phyloP scores from a whole-genome alignment of 2,329 filamentous ascomycete species.

The Cephalotrichum gorgonifer region DNA sequence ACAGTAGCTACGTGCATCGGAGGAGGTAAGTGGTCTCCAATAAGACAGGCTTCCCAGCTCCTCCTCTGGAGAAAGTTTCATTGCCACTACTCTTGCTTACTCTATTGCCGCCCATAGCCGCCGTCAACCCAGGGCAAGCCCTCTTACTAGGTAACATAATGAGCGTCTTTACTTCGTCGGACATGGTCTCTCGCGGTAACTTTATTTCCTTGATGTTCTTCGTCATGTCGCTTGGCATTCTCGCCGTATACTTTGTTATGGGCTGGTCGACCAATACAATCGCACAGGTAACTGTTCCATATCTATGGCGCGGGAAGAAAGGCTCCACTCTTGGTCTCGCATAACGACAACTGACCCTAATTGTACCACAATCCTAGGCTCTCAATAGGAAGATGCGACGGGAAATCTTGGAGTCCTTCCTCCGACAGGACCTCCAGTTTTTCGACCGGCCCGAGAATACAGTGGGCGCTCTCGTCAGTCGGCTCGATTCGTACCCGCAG shows the following conservation, averaged over 20 bases:
- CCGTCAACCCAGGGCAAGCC: slow-evolving; percentile 28
- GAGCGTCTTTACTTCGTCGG: slow-evolving; percentile 25
- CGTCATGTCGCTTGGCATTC: slow-evolving; percentile 33
- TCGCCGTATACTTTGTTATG: slow-evolving; percentile 28
- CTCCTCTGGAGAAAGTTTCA: not conserved
- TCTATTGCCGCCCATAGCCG: slow-evolving; percentile 12
- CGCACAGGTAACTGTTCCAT: slow-evolving; percentile 11
- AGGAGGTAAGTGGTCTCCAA: slow-evolving; percentile 6
- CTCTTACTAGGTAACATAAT: slow-evolving; percentile 29
- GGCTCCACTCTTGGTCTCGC: too few species aligned
- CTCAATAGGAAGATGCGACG: slow-evolving; percentile 23
- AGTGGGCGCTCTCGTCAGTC: slow-evolving; percentile 26
- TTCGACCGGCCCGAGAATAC: slow-evolving; percentile 26
- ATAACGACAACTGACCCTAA: too few species aligned
- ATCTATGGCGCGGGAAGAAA: too few species aligned
- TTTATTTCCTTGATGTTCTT: slow-evolving; percentile 49
- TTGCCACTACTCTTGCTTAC: not conserved
- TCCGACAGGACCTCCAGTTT: slow-evolving; percentile 44
- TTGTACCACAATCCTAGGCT: slow-evolving; percentile 17
- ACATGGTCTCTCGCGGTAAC: slow-evolving; percentile 29
- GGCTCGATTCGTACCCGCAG: slow-evolving; percentile 27
- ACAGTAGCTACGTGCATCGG: slow-evolving; percentile 5
- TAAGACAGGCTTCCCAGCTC: not conserved
- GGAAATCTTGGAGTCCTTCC: slow-evolving; percentile 36
- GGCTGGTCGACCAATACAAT: slow-evolving; percentile 26